Base-by-base conservation (phyloP, 164 flowering plant genomes). In the Brasenia schreberi region DNA sequence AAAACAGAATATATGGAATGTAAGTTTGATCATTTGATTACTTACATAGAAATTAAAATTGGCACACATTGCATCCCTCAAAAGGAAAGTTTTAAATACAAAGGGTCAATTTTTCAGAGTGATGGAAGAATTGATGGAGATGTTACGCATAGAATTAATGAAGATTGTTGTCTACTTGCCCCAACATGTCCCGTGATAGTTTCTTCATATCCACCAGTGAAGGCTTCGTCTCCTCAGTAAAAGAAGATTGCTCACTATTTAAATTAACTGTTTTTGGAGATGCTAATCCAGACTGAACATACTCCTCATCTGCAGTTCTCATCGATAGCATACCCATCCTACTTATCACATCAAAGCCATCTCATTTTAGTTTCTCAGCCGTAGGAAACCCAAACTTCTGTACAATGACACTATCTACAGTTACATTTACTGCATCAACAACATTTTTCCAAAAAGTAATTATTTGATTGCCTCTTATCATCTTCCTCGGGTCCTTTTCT, bases 211-310 rank as follows among this genome's bases (percentile, higher is more conserved):
- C 90, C 39, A 85, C 79, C 68, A 87, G 69, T 63, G 96, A 83
- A 74, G 86, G 72, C 66, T 82, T 82, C 58, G 73, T 62, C 11
- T 42, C 66, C 19, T 70, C 72, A 18, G 64, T 63, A 7, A 67
- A 43, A 44, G 70, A 68, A 18, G 73, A 58, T n/a, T 74, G 62
- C 19, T 61, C 81, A 69, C 65, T 63, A 66, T 68, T 62, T 45
- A 59, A 72, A 66, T 78, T 80, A 61, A 7, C 70, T 66, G 23
- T 62, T 65, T 72, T 59, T 45, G 91, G 82, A 74, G 86, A 75
- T 65, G 97, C 99, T 69, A 94, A 89, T 67, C 99, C 99, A 39
- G 95, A 89, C 72, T 91, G 89, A 75, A 94, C 74, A 75, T 89
- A 94, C 52, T 72, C 72, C 68, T 80, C 92, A 73, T 94, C 96